Base-by-base conservation (phyloP, 176 grass and related monocot species). In the Oryza australiensis region DNA sequence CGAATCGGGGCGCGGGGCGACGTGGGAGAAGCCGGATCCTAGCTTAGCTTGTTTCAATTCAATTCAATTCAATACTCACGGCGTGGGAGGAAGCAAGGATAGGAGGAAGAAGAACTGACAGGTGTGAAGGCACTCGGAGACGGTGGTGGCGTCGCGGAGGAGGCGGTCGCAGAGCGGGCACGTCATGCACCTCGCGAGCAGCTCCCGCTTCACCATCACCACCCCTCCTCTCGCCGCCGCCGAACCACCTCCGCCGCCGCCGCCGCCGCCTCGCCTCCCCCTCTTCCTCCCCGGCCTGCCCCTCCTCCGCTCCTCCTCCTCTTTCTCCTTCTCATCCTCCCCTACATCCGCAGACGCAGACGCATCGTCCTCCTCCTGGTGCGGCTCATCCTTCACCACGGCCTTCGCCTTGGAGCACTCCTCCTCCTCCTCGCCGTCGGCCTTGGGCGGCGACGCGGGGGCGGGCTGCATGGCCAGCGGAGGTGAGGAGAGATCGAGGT, bases 121-220 rank as follows among this genome's bases (percentile, higher is more conserved):
- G 2, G 89, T 94, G 90, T 92, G 93, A 49, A 94, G 93, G 79
- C 93, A 94, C 87, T 94, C 89, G 71, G 87, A 92, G 74, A 94
- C 74, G 79, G 93, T 94, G 87, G 93, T 94, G 60, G 93, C 93
- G 79, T 94, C 85, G 80, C 93, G 85, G 70, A 94, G 87, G 79
- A 90, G 89, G 89, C 81, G 86, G 77, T 64, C 45, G 89, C 85
- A 94, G 71, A 94, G 82, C 38, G 82, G 93, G 79, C 93, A 94
- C 79, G 89, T 94, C 79, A 94, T 74, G 89, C 89, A 90, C 5
- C 64, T 32, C 1, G 37, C 70, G 9, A 92, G 80, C 82, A 92
- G 62, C 46, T 88, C 85, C 75, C 85, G 70, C 87, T 92, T 92
- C 48, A 94, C 87, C 85, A 88, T 89, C 40, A 90, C 93, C 26